These are phyloP conservation scores for Lasiosphaeris hirsuta DNA, from an alignment of 495 filamentous ascomycete genomes.

Conservation along the genomic window DNA sequence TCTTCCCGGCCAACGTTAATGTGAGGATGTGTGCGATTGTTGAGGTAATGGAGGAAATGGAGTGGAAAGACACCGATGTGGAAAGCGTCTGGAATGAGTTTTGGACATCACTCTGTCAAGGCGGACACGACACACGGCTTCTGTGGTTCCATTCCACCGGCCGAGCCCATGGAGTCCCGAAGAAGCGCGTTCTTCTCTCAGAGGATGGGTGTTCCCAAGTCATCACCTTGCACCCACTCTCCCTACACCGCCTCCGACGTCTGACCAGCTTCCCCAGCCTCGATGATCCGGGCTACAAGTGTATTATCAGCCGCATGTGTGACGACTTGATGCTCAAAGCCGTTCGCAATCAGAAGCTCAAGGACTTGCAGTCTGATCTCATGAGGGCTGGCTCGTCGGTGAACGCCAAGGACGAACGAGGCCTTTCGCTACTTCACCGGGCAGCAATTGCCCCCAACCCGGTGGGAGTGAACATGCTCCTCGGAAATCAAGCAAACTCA, in stretches of 20 bases:
- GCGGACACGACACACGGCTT: background rate
- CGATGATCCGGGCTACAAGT: background rate
- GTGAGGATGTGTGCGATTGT: background rate
- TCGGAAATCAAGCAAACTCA: background rate
- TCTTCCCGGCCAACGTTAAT: background rate
- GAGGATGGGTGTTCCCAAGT: too few species aligned
- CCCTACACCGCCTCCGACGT: background rate
- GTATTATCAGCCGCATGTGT: background rate
- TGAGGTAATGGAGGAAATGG: background rate
- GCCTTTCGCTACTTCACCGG: background rate
- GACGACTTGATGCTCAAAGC: background rate
- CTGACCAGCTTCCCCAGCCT: background rate
- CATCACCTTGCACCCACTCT: too few species aligned
- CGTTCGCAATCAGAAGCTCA: background rate
- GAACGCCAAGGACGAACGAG: background rate
- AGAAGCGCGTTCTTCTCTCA: too few species aligned
- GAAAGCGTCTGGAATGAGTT: background rate
- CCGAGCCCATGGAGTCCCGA: too few species aligned
- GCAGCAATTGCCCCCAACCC: background rate
- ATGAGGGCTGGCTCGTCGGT: background rate
- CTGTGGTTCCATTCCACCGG: background rate
- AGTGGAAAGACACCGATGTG: background rate
- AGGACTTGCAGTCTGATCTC: background rate
- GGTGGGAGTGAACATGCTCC: background rate
- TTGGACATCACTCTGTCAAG: background rate